Evolutionary conservation across 2,329 filamentous ascomycete genomes (phyloP).

Genomic region (Fusarium sulawesiense): DNA sequence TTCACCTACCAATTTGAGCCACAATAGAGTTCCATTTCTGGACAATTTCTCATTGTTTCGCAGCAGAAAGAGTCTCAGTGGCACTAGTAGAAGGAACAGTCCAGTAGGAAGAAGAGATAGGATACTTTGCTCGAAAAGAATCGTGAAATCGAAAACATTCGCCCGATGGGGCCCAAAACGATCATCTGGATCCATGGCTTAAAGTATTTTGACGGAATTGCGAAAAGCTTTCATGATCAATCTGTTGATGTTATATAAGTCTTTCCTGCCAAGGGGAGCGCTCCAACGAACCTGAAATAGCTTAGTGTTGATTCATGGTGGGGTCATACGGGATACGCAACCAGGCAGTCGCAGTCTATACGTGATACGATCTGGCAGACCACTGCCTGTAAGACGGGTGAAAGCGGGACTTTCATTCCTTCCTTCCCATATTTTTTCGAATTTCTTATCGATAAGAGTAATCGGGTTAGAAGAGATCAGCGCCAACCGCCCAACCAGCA

Average conservation of each 20-base stretch:
- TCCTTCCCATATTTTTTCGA: background rate
- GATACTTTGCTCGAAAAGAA: conserved; percentile 49
- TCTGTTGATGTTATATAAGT: background rate
- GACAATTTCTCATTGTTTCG: conserved; percentile 14
- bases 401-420: background rate
- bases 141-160: conserved; percentile 47
- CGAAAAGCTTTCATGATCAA: background rate
- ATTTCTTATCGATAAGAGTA: background rate
- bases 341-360: background rate
- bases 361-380: background rate
- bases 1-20: conserved; percentile 39
- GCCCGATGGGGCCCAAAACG: conserved; percentile 42
- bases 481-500: no score
- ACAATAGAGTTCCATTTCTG: conserved; percentile 20
- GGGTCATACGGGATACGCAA: conserved; percentile 24
- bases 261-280: background rate
- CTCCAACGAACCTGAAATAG: conserved; percentile 20
- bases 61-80: conserved; percentile 30
- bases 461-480: background rate
- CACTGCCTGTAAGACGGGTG: background rate
- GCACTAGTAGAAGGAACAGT: conserved; percentile 42
- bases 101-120: conserved; percentile 45
- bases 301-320: background rate
- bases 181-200: conserved; percentile 25
- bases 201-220: background rate